Evolutionary conservation across 75 land plant genomes (phyloP), one percentile per base, ranked within the genome.

Genomic region (Ceratopteris richardii): DNA sequence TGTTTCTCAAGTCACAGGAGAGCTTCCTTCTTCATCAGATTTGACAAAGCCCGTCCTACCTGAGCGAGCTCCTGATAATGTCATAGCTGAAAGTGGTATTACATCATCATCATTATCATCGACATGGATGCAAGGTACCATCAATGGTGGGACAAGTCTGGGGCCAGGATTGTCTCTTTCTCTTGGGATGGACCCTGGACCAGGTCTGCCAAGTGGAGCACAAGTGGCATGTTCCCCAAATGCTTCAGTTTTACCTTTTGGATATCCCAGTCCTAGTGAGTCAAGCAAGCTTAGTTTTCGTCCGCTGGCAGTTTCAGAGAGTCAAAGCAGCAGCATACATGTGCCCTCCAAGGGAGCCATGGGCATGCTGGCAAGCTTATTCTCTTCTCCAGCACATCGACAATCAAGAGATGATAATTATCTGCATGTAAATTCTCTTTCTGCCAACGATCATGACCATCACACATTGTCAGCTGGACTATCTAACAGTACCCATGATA

Each of bases 111-210:
- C 37, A 17, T 63, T 68, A 24, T 59, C 70, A 29, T 29, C 65
- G 18, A 63, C 56, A 21, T 68, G 70, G 70, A 47, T 44, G 36
- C 54, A 22, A 46, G 29, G 47, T 19, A 27, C 54, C 24, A 60
- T 50, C 48, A 59, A 31, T 20, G 39, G 40, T 3, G 30, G 54
- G 36, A 29, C 57, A 20, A 39, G 39, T 44, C 26, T 51, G 24
- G 68, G 68, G 27, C 30, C 70, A 20, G 39, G 66, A 25, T 61
- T 68, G 48, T 60, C 64, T 30, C 65, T 68, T 26, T 68, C 65
- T 56, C 56, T 66, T 23, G 68, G 68, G 57, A 33, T 65, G 37
- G 70, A 55, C 19, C 65, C 55, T 5, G 65, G 65, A 13, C 66
- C 66, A 22, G 70, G 70, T 28, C 66, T 55, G 50, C 65, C 70